Base-by-base conservation (phyloP, 139 green algal species). In the Volvox africanus region DNA sequence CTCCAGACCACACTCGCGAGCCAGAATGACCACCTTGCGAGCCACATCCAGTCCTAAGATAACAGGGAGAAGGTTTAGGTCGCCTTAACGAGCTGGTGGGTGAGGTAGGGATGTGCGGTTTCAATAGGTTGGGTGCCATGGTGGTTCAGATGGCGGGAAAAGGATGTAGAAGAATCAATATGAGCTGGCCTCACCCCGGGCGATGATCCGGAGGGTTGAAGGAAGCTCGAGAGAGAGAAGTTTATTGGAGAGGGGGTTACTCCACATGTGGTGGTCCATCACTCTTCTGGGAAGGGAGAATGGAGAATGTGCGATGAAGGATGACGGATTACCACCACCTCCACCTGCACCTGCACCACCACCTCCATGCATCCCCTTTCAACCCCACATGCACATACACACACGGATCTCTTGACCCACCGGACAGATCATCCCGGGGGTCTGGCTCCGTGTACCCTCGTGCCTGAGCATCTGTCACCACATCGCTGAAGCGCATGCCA, bases 371-470 rank as follows among this genome's bases (percentile, higher is more conserved):
- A 28, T 12, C 65, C 65, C 65, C 65, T 28, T 28, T 12, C 65
- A 24, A 55, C 65, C 21, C 12, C 65, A 73, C 11, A 73, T 12
- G 16, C 65, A 73, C 65, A 73, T 73, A 73, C 65, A 73, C 65
- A 73, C 11, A 79, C 35, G 30, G 44, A 5, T 9, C 44, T 14
- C 44, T 9, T 55, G 5, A 61, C 84, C 16, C 84, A 95, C 94
- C 94, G 65, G 93, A 95, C 77, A 99, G 95, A 93, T 99, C 98
- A 61, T 99, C 98, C 33, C 98, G 83, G 0, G 98, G 98, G 90
- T 99, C 98, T 0, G 98, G 98, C 93, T 99, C 98, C 0, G 98
- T 99, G 96, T 97, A 99, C 17, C 98, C 98, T 55, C 90, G 67
- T 32, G 94, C 96, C 88, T 98, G 97, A 44, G 98, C 98, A 78